phyloP scores from a whole-genome alignment of 2,329 filamentous ascomycete species.

The Penicillium sclerotiorum region DNA sequence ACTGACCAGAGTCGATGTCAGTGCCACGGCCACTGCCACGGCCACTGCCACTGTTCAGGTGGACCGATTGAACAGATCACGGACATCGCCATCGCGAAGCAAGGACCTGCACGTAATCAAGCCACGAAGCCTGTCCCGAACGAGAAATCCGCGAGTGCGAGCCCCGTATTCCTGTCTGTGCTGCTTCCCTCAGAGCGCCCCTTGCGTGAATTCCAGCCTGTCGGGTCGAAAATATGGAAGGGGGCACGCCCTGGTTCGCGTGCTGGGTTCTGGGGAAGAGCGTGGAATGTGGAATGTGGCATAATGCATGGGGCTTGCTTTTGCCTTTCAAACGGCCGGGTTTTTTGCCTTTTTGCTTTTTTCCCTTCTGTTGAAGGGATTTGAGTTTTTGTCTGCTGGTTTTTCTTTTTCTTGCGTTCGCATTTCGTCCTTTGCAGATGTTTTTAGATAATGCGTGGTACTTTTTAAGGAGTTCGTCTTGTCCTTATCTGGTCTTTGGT shows the following conservation, averaged over 20 bases:
- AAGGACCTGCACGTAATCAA: slow-evolving; percentile 8
- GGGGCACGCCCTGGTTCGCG: slow-evolving; percentile 7
- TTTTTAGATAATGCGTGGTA: no score
- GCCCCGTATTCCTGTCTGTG: background rate
- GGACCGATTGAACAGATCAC: no score
- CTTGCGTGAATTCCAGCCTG: slow-evolving; percentile 19
- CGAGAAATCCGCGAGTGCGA: background rate
- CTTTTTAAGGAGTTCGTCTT: no score
- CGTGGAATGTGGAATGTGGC: slow-evolving; percentile 9
- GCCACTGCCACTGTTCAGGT: no score
- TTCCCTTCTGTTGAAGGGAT: slow-evolving; percentile 4
- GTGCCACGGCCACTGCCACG: no score
- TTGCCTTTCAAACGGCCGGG: slow-evolving; percentile 4
- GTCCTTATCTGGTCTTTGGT: no score
- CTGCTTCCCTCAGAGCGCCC: slow-evolving; percentile 7
- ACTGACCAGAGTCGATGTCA: no score
- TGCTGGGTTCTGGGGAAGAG: slow-evolving; percentile 11
- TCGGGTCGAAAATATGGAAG: slow-evolving; percentile 8
- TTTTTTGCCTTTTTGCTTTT: slow-evolving; percentile 1
- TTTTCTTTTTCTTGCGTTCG: no score
- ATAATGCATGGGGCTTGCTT: slow-evolving; percentile 3
- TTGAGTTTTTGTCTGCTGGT: background rate
- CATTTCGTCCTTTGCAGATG: no score
- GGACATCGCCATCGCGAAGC: no score
- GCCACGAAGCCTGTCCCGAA: slow-evolving; percentile 2